A percentile compares a stretch with the other conserved stretches of the same genome.
phyloP scores from a whole-genome alignment of 805 yeast species.

The Pichia rugopelliculosa region DNA sequence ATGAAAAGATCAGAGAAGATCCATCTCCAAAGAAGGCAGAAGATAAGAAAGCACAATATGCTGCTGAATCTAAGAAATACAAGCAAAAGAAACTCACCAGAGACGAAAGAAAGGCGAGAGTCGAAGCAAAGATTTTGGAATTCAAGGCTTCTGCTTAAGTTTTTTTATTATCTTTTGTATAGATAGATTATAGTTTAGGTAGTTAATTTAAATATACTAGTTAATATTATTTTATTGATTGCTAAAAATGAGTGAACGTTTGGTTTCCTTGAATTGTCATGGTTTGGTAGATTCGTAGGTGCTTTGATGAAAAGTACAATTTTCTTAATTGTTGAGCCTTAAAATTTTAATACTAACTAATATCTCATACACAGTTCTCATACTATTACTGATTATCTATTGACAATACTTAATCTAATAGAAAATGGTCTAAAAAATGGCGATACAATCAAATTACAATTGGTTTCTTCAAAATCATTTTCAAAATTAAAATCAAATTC shows the following conservation, averaged over 20 bases:
- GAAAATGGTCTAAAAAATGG: constrained; percentile 25
- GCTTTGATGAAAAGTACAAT: too few relatives aligned
- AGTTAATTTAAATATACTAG: neutral
- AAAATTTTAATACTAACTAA: neutral
- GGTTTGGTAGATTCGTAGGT: neutral
- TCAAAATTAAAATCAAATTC: constrained; percentile 8
- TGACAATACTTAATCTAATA: constrained; percentile 14
- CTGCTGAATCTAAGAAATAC: constrained; percentile 94
- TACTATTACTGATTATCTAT: constrained; percentile 12
- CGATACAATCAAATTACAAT: constrained; percentile 14
- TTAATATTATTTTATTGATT: too few relatives aligned
- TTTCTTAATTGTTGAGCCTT: constrained; percentile 1
- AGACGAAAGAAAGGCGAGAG: constrained; percentile 84
- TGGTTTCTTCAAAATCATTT: constrained; percentile 10
- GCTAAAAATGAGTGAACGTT: neutral
- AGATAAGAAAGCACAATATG: constrained; percentile 95
- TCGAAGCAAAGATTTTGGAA: constrained; percentile 91
- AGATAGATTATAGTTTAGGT: neutral
- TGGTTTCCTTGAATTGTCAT: neutral
- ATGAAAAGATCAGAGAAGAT: constrained; percentile 92
- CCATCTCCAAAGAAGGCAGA: constrained; percentile 85
- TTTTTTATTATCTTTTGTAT: constrained; percentile 9
- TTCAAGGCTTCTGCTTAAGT: constrained; percentile 47
- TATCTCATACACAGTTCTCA: neutral
- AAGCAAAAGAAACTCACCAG: constrained; percentile 79